Percentiles rank a stretch among this genome's conserved stretches.
These are phyloP conservation scores for Teratosphaeria destructans DNA, from an alignment of 2,329 filamentous ascomycete species.

Conservation along the genomic window DNA sequence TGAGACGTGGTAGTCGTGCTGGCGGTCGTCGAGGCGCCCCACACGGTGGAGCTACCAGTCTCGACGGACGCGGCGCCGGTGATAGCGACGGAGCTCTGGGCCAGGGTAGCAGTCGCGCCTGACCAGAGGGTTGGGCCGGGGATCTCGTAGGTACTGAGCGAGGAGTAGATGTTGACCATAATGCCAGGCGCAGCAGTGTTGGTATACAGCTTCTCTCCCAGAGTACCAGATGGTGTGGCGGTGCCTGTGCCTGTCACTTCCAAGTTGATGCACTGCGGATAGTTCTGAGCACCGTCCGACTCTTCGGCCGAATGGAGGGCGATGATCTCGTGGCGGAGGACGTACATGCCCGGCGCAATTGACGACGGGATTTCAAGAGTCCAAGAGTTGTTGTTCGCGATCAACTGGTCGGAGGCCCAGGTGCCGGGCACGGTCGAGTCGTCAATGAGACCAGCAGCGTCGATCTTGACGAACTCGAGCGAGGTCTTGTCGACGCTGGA, in stretches of 20 bases:
- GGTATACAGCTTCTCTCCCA: slow-evolving; percentile 48
- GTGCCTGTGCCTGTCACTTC: slow-evolving; percentile 47
- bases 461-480: slow-evolving; percentile 56
- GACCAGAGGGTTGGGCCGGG: slow-evolving; percentile 37
- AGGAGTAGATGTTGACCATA: slow-evolving; percentile 48
- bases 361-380: slow-evolving; percentile 28
- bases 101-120: background rate
- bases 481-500: slow-evolving; percentile 41
- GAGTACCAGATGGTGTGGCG: slow-evolving; percentile 37
- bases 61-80: background rate
- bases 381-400: slow-evolving; percentile 38
- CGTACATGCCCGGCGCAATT: slow-evolving; percentile 47
- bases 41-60: slow-evolving; percentile 2
- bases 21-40: slow-evolving; percentile 1
- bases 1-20: background rate
- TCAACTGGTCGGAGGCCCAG: slow-evolving; percentile 48
- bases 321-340: slow-evolving; percentile 50
- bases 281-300: slow-evolving; percentile 35
- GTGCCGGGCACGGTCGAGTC: slow-evolving; percentile 32
- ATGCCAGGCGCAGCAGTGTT: slow-evolving; percentile 46
- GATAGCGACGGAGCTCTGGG: slow-evolving; percentile 5
- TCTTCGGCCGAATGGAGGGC: slow-evolving; percentile 46
- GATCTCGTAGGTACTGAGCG: slow-evolving; percentile 37
- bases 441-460: slow-evolving; percentile 41
- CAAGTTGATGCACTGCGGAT: slow-evolving; percentile 47